phyloP scores from a whole-genome alignment of 2,329 filamentous ascomycete genomes.

The Neofusicoccum cordaticola region DNA sequence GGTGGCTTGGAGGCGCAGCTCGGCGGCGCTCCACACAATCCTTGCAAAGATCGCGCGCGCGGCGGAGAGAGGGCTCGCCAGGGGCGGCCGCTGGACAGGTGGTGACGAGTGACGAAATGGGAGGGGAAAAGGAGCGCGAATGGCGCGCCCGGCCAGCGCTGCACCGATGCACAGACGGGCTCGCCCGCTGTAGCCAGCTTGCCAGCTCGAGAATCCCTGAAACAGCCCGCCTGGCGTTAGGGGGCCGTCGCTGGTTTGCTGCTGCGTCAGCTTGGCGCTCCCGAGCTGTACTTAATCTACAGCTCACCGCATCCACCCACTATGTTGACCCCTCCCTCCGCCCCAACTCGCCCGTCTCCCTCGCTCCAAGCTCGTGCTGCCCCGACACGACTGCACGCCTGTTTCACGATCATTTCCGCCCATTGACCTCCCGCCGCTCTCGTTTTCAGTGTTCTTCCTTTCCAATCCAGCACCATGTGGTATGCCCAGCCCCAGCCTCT shows the following conservation, averaged over 20 bases:
- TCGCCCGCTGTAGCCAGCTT: conserved; percentile 11
- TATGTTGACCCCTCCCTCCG: conserved; percentile 11
- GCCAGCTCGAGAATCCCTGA: conserved; percentile 1
- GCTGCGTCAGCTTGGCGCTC: conserved; percentile 9
- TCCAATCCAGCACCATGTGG: conserved; percentile 14
- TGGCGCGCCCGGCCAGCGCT: neutral
- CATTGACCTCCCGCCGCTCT: conserved; percentile 2
- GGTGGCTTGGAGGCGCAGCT: conserved; percentile 8
- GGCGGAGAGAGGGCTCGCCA: conserved; percentile 4
- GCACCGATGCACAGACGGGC: conserved; percentile 9
- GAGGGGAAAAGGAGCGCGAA: conserved; percentile 14
- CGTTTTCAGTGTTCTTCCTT: conserved; percentile 13
- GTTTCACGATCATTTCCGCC: conserved; percentile 13
- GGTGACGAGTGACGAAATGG: conserved; percentile 13
- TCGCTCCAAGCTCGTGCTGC: neutral
- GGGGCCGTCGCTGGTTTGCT: conserved; percentile 6
- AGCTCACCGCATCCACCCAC: conserved; percentile 13
- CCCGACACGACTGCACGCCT: conserved; percentile 5
- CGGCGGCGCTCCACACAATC: conserved; percentile 14
- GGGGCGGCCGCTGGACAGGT: conserved; percentile 5
- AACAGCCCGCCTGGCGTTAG: conserved; percentile 10
- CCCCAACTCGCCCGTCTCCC: conserved; percentile 8
- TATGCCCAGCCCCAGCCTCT: conserved; percentile 4
- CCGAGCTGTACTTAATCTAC: conserved; percentile 14
- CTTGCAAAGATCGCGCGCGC: conserved; percentile 14